These are phyloP conservation scores for Solanum chilense DNA, from an alignment of 257 asterid genomes.

Conservation along the genomic window DNA sequence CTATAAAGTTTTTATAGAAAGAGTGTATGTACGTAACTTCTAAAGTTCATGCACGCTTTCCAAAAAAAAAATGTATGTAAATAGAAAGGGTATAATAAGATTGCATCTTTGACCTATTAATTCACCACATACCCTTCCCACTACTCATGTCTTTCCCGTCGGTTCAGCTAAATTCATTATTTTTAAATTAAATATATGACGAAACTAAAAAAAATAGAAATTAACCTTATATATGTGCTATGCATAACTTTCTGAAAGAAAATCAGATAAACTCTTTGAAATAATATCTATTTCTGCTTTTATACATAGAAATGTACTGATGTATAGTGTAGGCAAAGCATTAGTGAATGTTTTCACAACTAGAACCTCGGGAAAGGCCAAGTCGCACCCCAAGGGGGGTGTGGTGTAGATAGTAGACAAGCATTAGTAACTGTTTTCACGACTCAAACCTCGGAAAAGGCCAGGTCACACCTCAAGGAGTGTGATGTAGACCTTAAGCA, in stretches of 20 bases:
- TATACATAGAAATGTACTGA: neutral
- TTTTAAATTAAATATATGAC: rapidly evolving
- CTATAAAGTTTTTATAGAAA: neutral
- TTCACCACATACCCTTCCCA: neutral
- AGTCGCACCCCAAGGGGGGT: neutral
- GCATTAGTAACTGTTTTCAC: no score
- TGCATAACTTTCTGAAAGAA: neutral
- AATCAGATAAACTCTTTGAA: neutral
- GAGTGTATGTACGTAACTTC: constrained; percentile 18
- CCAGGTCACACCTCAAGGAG: neutral
- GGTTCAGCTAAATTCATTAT: neutral
- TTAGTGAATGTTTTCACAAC: neutral
- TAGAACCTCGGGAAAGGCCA: neutral
- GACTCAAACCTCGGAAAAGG: neutral
- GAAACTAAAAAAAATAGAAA: neutral
- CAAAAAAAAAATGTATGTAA: neutral
- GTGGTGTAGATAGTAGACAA: neutral
- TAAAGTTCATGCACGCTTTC: constrained; percentile 32
- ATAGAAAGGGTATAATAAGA: neutral
- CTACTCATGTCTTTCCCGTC: neutral
- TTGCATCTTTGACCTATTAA: constrained; percentile 2
- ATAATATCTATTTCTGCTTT: neutral
- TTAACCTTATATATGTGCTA: neutral
- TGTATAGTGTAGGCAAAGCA: neutral
- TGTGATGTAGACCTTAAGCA: neutral